These are phyloP conservation scores for Hymenoscyphus fructigenus DNA, from an alignment of 2,329 filamentous ascomycete genomes.

Conservation along the genomic window DNA sequence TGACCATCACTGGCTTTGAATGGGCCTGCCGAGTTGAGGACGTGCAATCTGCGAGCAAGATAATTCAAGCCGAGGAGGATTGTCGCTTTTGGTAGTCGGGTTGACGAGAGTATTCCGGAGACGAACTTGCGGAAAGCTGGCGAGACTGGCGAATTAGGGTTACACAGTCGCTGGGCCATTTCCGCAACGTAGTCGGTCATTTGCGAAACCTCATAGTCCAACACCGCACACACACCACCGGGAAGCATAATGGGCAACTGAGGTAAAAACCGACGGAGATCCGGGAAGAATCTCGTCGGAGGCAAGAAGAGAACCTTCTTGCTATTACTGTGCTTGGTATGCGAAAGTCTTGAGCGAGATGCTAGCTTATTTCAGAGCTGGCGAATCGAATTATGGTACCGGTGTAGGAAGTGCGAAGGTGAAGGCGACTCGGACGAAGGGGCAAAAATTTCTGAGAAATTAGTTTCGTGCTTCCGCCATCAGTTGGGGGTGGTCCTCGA, in stretches of 20 bases:
- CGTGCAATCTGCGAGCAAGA: slow-evolving; percentile 62
- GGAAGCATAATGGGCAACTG: slow-evolving; percentile 35
- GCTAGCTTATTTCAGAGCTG: slow-evolving; percentile 18
- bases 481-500: slow-evolving; percentile 21
- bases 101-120: slow-evolving; percentile 69
- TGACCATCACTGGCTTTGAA: slow-evolving; percentile 50
- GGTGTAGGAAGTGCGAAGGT: slow-evolving; percentile 15
- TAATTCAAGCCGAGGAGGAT: slow-evolving; percentile 71
- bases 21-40: slow-evolving; percentile 47
- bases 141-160: slow-evolving; percentile 56
- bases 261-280: slow-evolving; percentile 30
- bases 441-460: slow-evolving; percentile 25
- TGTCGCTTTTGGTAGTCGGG: slow-evolving; percentile 68
- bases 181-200: slow-evolving; percentile 77
- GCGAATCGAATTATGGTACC: slow-evolving; percentile 21
- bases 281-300: slow-evolving; percentile 33
- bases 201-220: slow-evolving; percentile 76
- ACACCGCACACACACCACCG: slow-evolving; percentile 69
- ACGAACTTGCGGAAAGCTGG: slow-evolving; percentile 73
- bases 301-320: slow-evolving; percentile 32
- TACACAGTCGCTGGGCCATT: slow-evolving; percentile 67
- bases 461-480: slow-evolving; percentile 35
- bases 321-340: slow-evolving; percentile 16
- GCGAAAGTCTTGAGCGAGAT: slow-evolving; percentile 17
- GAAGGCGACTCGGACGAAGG: slow-evolving; percentile 19